These are phyloP conservation scores for Pyricularia grisea DNA, from an alignment of 2,329 filamentous ascomycete genomes.

Conservation along the genomic window DNA sequence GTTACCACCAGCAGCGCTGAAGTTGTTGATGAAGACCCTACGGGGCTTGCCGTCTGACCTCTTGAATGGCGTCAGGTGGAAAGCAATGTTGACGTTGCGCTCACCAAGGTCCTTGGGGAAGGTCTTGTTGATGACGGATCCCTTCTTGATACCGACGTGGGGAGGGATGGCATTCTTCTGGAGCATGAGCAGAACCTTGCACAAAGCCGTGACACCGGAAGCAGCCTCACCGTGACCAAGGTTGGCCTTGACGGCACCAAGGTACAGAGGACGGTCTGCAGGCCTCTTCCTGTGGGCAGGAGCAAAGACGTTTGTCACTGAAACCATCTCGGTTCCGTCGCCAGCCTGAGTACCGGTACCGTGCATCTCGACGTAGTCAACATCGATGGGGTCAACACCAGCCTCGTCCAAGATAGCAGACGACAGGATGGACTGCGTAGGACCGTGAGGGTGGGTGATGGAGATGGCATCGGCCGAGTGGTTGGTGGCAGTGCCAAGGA, in stretches of 20 bases:
- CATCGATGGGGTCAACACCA: constrained; percentile 64
- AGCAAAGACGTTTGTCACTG: constrained; percentile 51
- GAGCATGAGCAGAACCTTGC: constrained; percentile 58
- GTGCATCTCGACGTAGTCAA: constrained; percentile 84
- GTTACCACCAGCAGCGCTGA: constrained; percentile 63
- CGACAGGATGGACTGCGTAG: constrained; percentile 64
- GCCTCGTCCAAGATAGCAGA: constrained; percentile 61
- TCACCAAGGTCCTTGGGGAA: constrained; percentile 47
- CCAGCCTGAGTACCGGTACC: constrained; percentile 82
- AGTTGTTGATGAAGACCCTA: constrained; percentile 55
- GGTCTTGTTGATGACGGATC: constrained; percentile 42
- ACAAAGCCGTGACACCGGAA: constrained; percentile 50
- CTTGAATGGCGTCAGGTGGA: constrained; percentile 39
- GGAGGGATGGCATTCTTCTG: constrained; percentile 54
- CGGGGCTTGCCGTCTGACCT: constrained; percentile 37
- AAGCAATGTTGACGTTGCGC: constrained; percentile 50
- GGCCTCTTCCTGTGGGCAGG: constrained; percentile 35
- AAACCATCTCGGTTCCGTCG: constrained; percentile 74
- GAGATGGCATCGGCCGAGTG: constrained; percentile 74
- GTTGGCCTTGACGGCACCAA: constrained; percentile 57
- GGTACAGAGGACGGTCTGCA: constrained; percentile 42
- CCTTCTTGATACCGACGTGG: constrained; percentile 56
- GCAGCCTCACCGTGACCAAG: constrained; percentile 55
- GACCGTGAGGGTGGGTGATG: constrained; percentile 75
- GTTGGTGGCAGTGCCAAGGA: constrained; percentile 68